Base-by-base conservation (phyloP, 352 stramenopile genomes). In the Phytophthora melonis region DNA sequence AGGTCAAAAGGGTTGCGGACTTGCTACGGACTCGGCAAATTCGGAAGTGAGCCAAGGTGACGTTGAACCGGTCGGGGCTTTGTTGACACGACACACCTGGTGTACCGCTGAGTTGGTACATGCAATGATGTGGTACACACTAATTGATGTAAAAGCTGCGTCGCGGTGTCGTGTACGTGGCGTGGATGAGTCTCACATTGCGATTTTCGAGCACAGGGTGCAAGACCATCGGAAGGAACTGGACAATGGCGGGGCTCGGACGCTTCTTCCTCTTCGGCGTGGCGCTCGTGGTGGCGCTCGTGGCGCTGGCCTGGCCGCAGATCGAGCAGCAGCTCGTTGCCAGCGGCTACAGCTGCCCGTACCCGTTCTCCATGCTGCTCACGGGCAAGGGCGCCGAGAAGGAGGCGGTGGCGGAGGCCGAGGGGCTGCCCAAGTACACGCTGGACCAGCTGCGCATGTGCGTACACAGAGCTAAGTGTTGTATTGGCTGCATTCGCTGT, bases 301-400 rank as follows among this genome's bases (percentile, higher is more conserved):
- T 94, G 25, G 86, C 84, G 52, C 67, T 94, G 50, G 78, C 76
- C 32, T 95, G 88, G 88, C 88, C 88, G 32, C 75, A 84, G 58
- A 85, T 94, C 69, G 88, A 95, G 80, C 79, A 93, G 56, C 75
- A 91, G 56, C 76, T 95, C 58, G 58, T 77, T 27, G 60, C 63
- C 21, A 80, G 74, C 54, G 86, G 85, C 62, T 79, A 83, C 56
- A 74, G 75, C 56, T 95, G 88, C 25, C 88, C 88, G 21, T 95
- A 88, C 74, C 81, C 87, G 1, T 91, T 93, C 70, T 81, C 61
- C n/a, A 60, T 86, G 71, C 73, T 90, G 63, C 47, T 84, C 49
- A 68, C 70, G 1, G 73, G 70, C 49, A 53, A 72, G 6, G 68
- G 65, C 43, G 58, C 63, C 8, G 68, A 75, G 41, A 70, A 75